phyloP scores from a whole-genome alignment of 1,284 basidiomycete species.

The Cryptococcus sp. region DNA sequence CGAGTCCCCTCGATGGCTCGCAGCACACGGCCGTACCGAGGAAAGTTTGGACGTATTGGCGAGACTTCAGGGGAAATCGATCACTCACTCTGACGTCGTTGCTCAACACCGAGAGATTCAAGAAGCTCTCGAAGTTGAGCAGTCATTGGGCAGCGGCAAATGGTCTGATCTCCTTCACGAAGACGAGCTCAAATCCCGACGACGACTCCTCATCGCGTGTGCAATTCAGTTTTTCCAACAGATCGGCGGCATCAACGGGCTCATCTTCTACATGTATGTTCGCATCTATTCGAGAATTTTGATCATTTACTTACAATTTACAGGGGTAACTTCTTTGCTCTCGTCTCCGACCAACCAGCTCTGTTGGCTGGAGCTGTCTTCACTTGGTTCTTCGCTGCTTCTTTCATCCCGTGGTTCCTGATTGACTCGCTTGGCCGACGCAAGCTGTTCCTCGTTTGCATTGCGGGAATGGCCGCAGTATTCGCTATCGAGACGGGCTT shows the following conservation, averaged over 20 bases:
- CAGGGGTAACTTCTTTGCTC: slow-evolving; percentile 20
- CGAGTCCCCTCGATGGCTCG: slow-evolving; percentile 46
- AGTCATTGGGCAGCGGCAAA: slow-evolving; percentile 24
- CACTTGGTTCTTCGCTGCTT: slow-evolving; percentile 47
- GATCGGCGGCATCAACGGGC: slow-evolving; percentile 44
- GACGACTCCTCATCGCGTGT: slow-evolving; percentile 47
- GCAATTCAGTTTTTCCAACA: slow-evolving; percentile 51
- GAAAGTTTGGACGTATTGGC: slow-evolving; percentile 33
- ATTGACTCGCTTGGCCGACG: slow-evolving; percentile 45
- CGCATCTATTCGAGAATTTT: not conserved
- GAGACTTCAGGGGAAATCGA: slow-evolving; percentile 26
- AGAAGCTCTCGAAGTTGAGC: slow-evolving; percentile 36
- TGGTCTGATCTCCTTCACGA: slow-evolving; percentile 40
- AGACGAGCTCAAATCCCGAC: slow-evolving; percentile 37
- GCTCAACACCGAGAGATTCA: slow-evolving; percentile 36
- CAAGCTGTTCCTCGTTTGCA: slow-evolving; percentile 38
- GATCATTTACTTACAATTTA: not conserved
- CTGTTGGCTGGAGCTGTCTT: slow-evolving; percentile 43
- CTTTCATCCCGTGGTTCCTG: slow-evolving; percentile 42
- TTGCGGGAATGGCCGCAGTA: slow-evolving; percentile 37
- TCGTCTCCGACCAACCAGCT: slow-evolving; percentile 30
- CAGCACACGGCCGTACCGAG: slow-evolving; percentile 29
- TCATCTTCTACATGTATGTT: slow-evolving; percentile 34
- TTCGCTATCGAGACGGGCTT: slow-evolving; percentile 42
- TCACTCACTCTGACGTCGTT: slow-evolving; percentile 22